Conservation (phyloP, 2,329 filamentous ascomycete species). For the Triangularia setosa region DNA sequence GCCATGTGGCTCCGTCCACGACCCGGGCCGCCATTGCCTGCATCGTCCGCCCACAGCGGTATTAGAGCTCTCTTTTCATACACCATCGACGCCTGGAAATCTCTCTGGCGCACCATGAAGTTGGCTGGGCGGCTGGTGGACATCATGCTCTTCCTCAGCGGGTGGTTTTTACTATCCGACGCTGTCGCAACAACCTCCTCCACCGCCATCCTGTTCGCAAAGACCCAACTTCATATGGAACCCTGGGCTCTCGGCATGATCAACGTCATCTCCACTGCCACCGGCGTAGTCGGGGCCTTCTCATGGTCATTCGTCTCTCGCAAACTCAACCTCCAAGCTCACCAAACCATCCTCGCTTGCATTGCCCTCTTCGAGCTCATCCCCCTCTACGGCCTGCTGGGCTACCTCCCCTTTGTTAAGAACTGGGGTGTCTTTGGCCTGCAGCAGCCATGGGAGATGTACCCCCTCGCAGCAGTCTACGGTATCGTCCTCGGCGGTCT, state of each 20-base stretch:
- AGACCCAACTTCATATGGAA: slow-evolving; percentile 86
- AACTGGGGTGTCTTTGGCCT: slow-evolving; percentile 74
- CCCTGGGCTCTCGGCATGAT: slow-evolving; percentile 86
- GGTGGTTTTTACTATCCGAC: slow-evolving; percentile 94
- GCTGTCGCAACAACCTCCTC: slow-evolving; percentile 92
- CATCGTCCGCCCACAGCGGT: slow-evolving; percentile 35
- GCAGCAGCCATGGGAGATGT: slow-evolving; percentile 98
- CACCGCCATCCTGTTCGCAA: slow-evolving; percentile 92
- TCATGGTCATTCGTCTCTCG: slow-evolving; percentile 79
- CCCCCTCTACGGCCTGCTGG: slow-evolving; percentile 83
- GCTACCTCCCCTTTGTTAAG: slow-evolving; percentile 77
- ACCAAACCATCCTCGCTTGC: slow-evolving; percentile 88
- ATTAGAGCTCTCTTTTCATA: slow-evolving; percentile 61
- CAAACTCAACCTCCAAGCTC: slow-evolving; percentile 64
- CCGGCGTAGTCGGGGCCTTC: slow-evolving; percentile 83
- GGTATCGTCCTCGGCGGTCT: slow-evolving; percentile 92
- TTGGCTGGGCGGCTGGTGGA: slow-evolving; percentile 70
- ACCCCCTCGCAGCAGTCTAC: slow-evolving; percentile 83
- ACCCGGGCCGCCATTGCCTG: slow-evolving; percentile 75
- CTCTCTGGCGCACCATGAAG: slow-evolving; percentile 73
- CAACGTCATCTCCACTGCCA: slow-evolving; percentile 83
- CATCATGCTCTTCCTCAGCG: slow-evolving; percentile 73
- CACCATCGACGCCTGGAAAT: slow-evolving; percentile 79
- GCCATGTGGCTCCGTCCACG: slow-evolving; percentile 83
- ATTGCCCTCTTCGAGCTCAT: slow-evolving; percentile 89